phyloP scores from a whole-genome alignment of 768 basidiomycete genomes.

The Pleurotus tuber-regium region DNA sequence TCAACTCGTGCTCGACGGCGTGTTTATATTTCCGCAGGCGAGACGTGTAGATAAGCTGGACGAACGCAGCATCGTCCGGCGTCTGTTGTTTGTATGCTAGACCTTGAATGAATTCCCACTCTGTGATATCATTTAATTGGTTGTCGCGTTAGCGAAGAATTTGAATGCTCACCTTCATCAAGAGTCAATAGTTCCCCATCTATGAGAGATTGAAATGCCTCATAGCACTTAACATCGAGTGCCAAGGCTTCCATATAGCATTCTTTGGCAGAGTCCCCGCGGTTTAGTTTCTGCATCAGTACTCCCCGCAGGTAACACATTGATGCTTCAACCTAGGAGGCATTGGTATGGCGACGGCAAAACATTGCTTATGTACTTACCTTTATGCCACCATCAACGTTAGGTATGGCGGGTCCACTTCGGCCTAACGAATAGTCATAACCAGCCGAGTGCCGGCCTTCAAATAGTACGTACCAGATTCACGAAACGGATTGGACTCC shows the following conservation, averaged over 20 bases:
- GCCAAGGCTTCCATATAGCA: constrained; percentile 95
- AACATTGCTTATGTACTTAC: constrained; percentile 34
- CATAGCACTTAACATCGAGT: constrained; percentile 96
- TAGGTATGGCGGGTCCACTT: constrained; percentile 72
- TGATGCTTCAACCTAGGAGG: constrained; percentile 84
- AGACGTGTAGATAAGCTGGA: constrained; percentile 89
- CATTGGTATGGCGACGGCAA: constrained; percentile 2
- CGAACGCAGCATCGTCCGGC: constrained; percentile 86
- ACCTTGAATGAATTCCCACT: constrained; percentile 93
- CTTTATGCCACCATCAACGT: constrained; percentile 93
- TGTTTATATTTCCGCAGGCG: constrained; percentile 91
- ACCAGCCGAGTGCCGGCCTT: background rate
- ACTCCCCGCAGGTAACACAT: constrained; percentile 95
- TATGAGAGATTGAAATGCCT: constrained; percentile 88
- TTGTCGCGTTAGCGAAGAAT: background rate
- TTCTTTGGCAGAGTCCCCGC: constrained; percentile 86
- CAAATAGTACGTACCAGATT: constrained; percentile 46
- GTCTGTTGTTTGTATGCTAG: constrained; percentile 82
- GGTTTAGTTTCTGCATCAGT: constrained; percentile 91
- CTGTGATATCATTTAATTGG: constrained; percentile 36
- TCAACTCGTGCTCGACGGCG: constrained; percentile 74
- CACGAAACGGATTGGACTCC: constrained; percentile 85
- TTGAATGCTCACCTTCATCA: constrained; percentile 76
- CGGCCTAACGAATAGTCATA: constrained; percentile 34
- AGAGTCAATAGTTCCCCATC: constrained; percentile 95